phyloP scores from a whole-genome alignment of 2,329 filamentous ascomycete species.

The Colletotrichum sublineola region DNA sequence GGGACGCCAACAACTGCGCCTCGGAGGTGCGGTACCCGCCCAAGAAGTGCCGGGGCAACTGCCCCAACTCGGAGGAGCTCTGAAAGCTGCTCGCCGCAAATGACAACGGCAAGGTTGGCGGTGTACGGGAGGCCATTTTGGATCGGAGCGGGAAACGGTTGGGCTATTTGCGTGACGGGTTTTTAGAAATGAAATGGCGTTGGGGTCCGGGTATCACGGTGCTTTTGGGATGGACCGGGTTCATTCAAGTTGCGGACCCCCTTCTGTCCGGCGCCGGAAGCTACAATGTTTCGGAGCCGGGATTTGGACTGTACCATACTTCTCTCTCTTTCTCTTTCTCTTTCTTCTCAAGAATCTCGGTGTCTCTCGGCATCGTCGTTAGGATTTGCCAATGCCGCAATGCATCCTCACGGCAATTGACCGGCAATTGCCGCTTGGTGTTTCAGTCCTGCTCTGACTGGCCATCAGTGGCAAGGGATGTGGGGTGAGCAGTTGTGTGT shows the following conservation, averaged over 20 bases:
- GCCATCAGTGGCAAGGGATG: neutral
- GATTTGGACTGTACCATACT: neutral
- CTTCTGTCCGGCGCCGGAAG: slow-evolving; percentile 1
- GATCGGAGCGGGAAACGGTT: neutral
- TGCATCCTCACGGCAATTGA: neutral
- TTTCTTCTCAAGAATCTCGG: neutral
- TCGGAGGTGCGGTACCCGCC: slow-evolving; percentile 56
- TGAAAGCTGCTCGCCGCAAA: neutral
- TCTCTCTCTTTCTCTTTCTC: neutral
- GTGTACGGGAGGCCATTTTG: neutral
- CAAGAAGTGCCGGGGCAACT: slow-evolving; percentile 49
- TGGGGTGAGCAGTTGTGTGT: neutral
- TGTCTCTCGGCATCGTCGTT: neutral
- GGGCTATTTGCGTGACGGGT: neutral
- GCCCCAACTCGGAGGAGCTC: slow-evolving; percentile 36
- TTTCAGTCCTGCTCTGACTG: slow-evolving; percentile 7
- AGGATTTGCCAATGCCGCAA: neutral
- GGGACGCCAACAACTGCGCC: slow-evolving; percentile 56
- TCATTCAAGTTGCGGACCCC: neutral
- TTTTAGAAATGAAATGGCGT: slow-evolving; percentile 5
- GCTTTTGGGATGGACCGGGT: neutral
- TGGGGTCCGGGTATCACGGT: neutral
- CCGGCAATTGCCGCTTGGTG: slow-evolving; percentile 4
- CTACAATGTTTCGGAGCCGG: neutral
- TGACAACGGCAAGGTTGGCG: neutral